Percentiles rank a stretch among this genome's conserved stretches.
These are phyloP conservation scores for Pulveroboletus ravenelii DNA, from an alignment of 768 basidiomycete genomes.

Conservation along the genomic window DNA sequence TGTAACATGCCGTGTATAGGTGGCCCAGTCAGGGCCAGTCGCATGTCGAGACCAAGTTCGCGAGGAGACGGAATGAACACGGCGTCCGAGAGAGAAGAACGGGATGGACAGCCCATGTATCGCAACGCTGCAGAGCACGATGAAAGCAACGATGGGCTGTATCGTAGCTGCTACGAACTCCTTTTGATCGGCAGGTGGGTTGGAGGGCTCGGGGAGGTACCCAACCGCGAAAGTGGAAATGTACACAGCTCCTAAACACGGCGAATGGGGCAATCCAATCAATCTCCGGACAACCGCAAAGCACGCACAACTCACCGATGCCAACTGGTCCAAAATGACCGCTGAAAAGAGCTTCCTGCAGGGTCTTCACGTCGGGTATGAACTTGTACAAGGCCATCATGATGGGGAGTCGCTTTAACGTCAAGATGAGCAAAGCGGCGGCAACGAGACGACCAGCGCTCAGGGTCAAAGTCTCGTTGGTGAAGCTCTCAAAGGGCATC, in stretches of 20 bases:
- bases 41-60: conserved; percentile 87
- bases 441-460: conserved; percentile 82
- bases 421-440: conserved; percentile 74
- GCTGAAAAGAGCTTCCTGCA: conserved; percentile 88
- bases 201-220: conserved; percentile 45
- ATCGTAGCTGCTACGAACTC: conserved; percentile 69
- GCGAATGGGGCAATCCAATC: conserved; percentile 2
- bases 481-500: conserved; percentile 89
- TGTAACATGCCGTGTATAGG: conserved; percentile 64
- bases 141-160: conserved; percentile 90
- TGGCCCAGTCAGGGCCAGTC: conserved; percentile 76
- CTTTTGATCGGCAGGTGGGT: conserved; percentile 51
- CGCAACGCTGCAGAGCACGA: conserved; percentile 88
- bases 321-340: conserved; percentile 95
- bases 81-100: conserved; percentile 84
- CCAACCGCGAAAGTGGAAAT: conserved; percentile 79
- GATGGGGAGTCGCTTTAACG: conserved; percentile 77
- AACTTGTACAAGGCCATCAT: conserved; percentile 83
- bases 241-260: conserved; percentile 72
- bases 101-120: conserved; percentile 92
- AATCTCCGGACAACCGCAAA: background rate
- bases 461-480: conserved; percentile 59
- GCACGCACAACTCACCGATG: conserved; percentile 43
- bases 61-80: conserved; percentile 76
- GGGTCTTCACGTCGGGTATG: conserved; percentile 95